phyloP scores from a whole-genome alignment of 441 rosid genomes.

The Populus hybrid region DNA sequence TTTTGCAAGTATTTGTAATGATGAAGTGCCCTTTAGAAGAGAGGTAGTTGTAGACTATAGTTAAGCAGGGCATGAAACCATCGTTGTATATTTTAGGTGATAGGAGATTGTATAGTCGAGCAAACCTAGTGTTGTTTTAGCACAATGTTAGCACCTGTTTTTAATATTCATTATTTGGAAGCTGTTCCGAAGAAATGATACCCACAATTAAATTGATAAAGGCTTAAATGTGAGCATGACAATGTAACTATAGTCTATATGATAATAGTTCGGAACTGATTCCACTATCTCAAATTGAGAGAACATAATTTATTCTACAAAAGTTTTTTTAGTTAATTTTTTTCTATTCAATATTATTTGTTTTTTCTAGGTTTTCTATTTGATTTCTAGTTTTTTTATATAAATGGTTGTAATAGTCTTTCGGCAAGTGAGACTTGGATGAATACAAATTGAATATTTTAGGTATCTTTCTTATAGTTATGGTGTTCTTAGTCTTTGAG shows the following conservation, averaged over 20 bases:
- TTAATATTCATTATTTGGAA: not conserved
- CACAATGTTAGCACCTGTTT: not conserved
- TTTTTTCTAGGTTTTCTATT: too few relatives aligned
- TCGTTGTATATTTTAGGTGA: not conserved
- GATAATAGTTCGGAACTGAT: not conserved
- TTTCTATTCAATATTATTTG: too few relatives aligned
- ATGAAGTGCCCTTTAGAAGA: not conserved
- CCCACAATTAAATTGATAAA: not conserved
- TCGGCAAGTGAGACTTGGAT: too few relatives aligned
- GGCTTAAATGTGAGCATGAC: not conserved
- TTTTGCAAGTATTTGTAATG: not conserved
- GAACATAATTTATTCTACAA: not conserved
- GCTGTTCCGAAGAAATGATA: not conserved
- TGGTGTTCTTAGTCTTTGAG: too few relatives aligned
- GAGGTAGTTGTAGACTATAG: not conserved
- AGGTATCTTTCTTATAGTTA: too few relatives aligned
- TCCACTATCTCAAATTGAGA: not conserved
- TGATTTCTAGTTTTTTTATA: too few relatives aligned
- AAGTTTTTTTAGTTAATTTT: too few relatives aligned
- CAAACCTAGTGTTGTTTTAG: not conserved
- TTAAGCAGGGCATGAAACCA: not conserved
- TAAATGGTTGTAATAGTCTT: too few relatives aligned
- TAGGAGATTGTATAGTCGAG: not conserved
- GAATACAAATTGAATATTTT: too few relatives aligned
- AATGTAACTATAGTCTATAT: not conserved